Base-by-base conservation (phyloP, 2,329 filamentous ascomycete genomes). In the Pseudocercospora vitis region DNA sequence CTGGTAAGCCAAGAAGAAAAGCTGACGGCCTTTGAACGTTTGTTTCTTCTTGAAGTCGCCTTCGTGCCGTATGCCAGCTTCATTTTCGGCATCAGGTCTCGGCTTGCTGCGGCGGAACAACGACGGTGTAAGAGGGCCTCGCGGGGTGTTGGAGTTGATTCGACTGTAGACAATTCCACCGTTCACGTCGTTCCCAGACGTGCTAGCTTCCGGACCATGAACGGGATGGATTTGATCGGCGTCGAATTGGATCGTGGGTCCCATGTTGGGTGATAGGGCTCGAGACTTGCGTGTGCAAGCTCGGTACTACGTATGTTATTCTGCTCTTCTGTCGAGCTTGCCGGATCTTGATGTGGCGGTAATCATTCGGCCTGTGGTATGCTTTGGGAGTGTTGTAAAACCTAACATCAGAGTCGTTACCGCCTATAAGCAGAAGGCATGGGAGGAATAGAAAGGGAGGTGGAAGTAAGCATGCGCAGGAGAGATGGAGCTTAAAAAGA, bases 1-100 rank as follows among this genome's bases (percentile, higher is more conserved):
- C 69, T 87, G 83, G 65, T 85, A 87, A 19, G 83, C 79, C 37
- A 85, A 75, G 78, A 80, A 65, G 16, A 67, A 47, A 24, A 70
- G 58, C 40, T 67, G 55, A 3, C 47, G 61, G 28, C 66, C 67
- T 19, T 56, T 62, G 61, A 73, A 73, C 4, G 62, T 58, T 58
- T 69, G 65, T 28, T 63, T 65, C 19, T 54, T 50, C 45, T 64
- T 65, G 51, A 59, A 55, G 44, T 68, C 66, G n/a, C 58, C 56
- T 7, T 64, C 53, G 11, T 56, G 60, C 2, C 52, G 44, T 3
- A 67, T 52, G 11, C 62, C 64, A 11, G 63, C 61, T 45, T 67
- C 61, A 19, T 44, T 23, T 19, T 63, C 60, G 26, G 47, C 53
- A 3, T 24, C 28, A 28, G 12, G 18, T 12, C 35, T 48, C 12